Conservation (phyloP, 164 flowering plant genomes). For the Macadamia tetraphylla region DNA sequence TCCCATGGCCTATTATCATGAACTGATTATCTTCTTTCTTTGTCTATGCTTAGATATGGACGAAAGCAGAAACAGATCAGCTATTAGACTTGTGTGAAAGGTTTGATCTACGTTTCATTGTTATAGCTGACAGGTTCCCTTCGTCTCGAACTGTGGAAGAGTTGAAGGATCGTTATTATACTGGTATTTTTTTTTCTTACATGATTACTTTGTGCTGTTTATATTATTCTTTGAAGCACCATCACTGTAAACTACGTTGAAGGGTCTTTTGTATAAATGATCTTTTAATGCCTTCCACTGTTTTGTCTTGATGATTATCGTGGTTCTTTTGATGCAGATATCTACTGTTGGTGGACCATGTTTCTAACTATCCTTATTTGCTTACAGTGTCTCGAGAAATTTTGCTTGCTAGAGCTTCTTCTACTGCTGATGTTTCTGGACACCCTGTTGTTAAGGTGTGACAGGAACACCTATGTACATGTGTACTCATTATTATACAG, state of each 20-base stretch:
- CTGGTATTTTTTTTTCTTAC: slow-evolving; percentile 42
- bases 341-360: background rate
- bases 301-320: background rate
- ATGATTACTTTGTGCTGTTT: background rate
- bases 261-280: background rate
- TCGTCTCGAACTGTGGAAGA: slow-evolving; percentile 79
- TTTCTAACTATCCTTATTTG: slow-evolving; percentile 8
- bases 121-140: slow-evolving; percentile 91
- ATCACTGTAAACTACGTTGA: background rate
- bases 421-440: slow-evolving; percentile 66
- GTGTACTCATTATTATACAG: too few relatives aligned
- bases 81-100: slow-evolving; percentile 83
- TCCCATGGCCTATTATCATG: background rate
- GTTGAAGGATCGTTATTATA: slow-evolving; percentile 86
- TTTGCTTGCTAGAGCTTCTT: slow-evolving; percentile 67
- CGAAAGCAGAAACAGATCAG: slow-evolving; percentile 91
- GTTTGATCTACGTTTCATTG: slow-evolving; percentile 87
- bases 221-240: background rate
- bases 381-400: slow-evolving; percentile 70
- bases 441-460: slow-evolving; percentile 82
- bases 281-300: background rate
- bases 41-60: slow-evolving; percentile 53
- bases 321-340: background rate
- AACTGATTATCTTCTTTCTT: background rate
- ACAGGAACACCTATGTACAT: background rate